These are phyloP conservation scores for Pseudocercospora eumusae DNA, from an alignment of 2,329 filamentous ascomycete species.

Conservation along the genomic window DNA sequence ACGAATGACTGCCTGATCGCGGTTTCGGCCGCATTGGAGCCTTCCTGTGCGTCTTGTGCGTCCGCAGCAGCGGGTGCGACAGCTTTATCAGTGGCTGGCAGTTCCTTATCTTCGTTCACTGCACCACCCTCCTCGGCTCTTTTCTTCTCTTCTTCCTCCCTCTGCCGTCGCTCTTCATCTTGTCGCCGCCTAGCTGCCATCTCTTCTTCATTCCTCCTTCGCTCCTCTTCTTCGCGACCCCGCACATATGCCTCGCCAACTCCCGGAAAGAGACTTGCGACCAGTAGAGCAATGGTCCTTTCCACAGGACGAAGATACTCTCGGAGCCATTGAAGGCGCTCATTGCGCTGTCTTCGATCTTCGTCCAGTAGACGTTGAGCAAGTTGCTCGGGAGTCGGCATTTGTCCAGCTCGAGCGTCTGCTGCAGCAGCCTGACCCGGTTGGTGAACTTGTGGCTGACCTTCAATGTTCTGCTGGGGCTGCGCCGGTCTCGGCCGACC, in stretches of 20 bases:
- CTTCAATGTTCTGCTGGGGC: conserved; percentile 15
- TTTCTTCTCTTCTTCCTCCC: conserved; percentile 26
- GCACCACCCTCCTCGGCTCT: conserved; percentile 8
- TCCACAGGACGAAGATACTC: conserved; percentile 52
- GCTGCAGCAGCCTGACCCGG: conserved; percentile 2
- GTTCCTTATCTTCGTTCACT: neutral
- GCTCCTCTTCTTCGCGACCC: conserved; percentile 50
- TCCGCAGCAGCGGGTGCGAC: neutral
- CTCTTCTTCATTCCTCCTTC: conserved; percentile 34
- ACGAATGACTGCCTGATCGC: neutral
- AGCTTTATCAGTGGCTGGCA: neutral
- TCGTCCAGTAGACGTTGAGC: conserved; percentile 44
- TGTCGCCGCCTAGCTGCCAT: conserved; percentile 30
- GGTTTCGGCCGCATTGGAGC: neutral
- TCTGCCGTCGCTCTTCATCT: conserved; percentile 33
- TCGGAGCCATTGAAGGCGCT: conserved; percentile 32
- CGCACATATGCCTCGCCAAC: conserved; percentile 63
- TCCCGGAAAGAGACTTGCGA: conserved; percentile 63
- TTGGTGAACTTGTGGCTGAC: conserved; percentile 16
- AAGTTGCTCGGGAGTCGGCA: conserved; percentile 46
- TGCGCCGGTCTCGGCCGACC: conserved; percentile 21
- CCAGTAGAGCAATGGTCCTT: conserved; percentile 60
- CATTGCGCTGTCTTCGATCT: conserved; percentile 27
- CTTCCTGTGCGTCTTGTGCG: neutral
- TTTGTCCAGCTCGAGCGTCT: conserved; percentile 23